Evolutionary conservation across 306 rosid species (phyloP).

Genomic region (Parietaria judaica): DNA sequence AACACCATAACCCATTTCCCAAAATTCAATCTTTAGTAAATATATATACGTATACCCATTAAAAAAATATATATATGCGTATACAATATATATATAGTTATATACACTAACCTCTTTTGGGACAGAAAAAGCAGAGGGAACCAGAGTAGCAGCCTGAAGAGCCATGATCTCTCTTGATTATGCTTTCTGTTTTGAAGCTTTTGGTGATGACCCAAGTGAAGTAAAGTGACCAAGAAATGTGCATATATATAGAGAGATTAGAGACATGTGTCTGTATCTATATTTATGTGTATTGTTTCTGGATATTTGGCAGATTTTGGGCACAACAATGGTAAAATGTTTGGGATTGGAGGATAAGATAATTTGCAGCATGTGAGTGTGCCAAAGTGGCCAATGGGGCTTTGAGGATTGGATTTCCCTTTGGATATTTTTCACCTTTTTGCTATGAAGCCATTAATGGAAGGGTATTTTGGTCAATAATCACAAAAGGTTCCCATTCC

Average conservation of each 20-base stretch:
- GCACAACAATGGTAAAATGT: slow-evolving; percentile 1
- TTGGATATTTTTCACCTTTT: slow-evolving; percentile 10
- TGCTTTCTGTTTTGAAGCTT: not conserved
- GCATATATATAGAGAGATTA: slow-evolving; percentile 12
- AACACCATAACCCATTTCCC: slow-evolving; percentile 17
- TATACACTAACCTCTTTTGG: slow-evolving; percentile 51
- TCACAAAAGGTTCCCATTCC: slow-evolving; percentile 18
- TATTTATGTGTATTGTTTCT: not conserved
- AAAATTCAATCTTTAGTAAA: slow-evolving; percentile 5
- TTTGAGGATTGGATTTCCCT: slow-evolving; percentile 36
- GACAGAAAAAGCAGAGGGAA: slow-evolving; percentile 41
- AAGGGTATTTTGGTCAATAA: slow-evolving; percentile 25
- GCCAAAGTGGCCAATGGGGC: slow-evolving; percentile 36
- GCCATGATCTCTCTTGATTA: slow-evolving; percentile 27
- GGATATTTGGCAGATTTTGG: not conserved
- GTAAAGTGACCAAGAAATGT: slow-evolving; percentile 1
- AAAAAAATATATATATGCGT: not conserved
- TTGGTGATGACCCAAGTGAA: not conserved
- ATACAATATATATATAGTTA: not conserved
- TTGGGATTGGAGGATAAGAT: slow-evolving; percentile 38
- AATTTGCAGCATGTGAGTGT: slow-evolving; percentile 35
- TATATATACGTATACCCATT: not conserved
- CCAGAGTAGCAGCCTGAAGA: slow-evolving; percentile 49
- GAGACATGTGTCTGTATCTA: no score
- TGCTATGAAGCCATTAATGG: not conserved